These are phyloP conservation scores for Pseudocercospora cruenta DNA, from an alignment of 2,329 filamentous ascomycete species.

Conservation along the genomic window DNA sequence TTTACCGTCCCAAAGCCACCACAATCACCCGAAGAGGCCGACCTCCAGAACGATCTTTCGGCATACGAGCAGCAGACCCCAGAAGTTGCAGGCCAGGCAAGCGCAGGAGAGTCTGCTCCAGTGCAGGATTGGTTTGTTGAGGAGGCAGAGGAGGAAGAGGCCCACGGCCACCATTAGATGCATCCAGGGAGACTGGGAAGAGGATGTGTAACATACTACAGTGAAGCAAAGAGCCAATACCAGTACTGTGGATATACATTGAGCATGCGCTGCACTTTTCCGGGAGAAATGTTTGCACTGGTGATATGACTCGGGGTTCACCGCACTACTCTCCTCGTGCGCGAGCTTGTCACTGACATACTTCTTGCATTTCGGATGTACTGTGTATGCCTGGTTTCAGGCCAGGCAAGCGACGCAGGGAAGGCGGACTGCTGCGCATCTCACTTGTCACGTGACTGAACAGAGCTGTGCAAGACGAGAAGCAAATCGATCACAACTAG, in stretches of 20 bases:
- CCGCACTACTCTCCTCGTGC: background rate
- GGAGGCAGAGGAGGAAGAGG: conserved; percentile 23
- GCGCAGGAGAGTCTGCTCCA: conserved; percentile 62
- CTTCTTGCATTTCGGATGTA: too few relatives aligned
- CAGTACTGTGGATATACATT: conserved; percentile 9
- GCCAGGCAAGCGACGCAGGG: too few relatives aligned
- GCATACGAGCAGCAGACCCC: conserved; percentile 93
- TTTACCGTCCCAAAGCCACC: conserved; percentile 81
- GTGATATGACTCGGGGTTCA: background rate
- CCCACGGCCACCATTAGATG: conserved; percentile 18
- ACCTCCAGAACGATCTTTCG: conserved; percentile 88
- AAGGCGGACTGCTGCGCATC: too few relatives aligned
- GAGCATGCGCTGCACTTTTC: background rate
- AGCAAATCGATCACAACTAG: too few relatives aligned
- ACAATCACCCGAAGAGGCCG: conserved; percentile 87
- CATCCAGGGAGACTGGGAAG: background rate
- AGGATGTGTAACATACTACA: conserved; percentile 20
- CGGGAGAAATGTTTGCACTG: background rate
- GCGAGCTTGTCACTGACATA: too few relatives aligned
- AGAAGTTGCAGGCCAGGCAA: conserved; percentile 84
- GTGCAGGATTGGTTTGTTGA: conserved; percentile 66
- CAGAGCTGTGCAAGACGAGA: too few relatives aligned
- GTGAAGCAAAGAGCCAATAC: conserved; percentile 20
- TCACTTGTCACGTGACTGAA: too few relatives aligned
- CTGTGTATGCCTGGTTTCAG: too few relatives aligned